Conservation (phyloP, 164 flowering plant species). For the Paratinospora sagittata region DNA sequence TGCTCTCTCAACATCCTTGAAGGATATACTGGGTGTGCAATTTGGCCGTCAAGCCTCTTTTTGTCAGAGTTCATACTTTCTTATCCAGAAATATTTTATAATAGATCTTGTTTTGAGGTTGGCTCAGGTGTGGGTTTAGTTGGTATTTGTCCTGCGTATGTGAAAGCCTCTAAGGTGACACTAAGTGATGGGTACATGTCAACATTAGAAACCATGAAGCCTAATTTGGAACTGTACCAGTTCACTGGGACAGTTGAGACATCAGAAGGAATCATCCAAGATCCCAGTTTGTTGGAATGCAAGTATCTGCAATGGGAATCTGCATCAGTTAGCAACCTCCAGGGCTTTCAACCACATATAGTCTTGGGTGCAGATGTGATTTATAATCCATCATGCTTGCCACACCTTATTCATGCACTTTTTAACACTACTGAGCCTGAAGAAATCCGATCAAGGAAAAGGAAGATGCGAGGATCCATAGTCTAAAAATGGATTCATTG, state of each 20-base stretch:
- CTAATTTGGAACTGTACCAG: constrained; percentile 66
- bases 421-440: constrained; percentile 33
- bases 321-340: constrained; percentile 52
- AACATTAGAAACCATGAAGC: constrained; percentile 68
- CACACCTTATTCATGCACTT: constrained; percentile 73
- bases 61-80: constrained; percentile 87
- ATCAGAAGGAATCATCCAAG: constrained; percentile 13
- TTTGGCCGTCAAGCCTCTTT: constrained; percentile 96
- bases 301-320: constrained; percentile 80
- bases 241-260: constrained; percentile 20
- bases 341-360: constrained; percentile 47
- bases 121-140: constrained; percentile 97
- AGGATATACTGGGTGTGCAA: constrained; percentile 97
- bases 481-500: neutral
- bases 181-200: constrained; percentile 80
- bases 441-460: constrained; percentile 6
- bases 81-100: constrained; percentile 54
- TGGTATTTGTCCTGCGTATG: constrained; percentile 76
- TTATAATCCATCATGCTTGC: constrained; percentile 76
- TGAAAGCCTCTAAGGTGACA: constrained; percentile 69
- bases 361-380: constrained; percentile 92
- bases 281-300: constrained; percentile 37
- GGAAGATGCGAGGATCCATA: neutral
- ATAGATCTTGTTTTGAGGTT: constrained; percentile 83
- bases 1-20: constrained; percentile 95